phyloP scores from a whole-genome alignment of 2,329 filamentous ascomycete genomes.

The Claviceps fusiformis region DNA sequence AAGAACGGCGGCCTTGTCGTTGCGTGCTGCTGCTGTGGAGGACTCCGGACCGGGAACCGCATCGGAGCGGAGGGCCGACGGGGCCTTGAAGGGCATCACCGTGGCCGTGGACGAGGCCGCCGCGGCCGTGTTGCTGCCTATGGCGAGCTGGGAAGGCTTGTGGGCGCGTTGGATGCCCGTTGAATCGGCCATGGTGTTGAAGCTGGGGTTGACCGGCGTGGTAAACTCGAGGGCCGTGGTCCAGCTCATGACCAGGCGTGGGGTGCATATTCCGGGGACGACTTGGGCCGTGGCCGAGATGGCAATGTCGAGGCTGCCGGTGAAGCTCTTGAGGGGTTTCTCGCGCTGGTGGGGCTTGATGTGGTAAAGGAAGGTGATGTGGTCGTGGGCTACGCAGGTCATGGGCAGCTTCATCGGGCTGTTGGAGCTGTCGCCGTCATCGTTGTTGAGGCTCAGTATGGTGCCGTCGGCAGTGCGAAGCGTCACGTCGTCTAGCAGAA shows the following conservation, averaged over 20 bases:
- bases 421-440: slow-evolving; percentile 15
- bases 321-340: slow-evolving; percentile 29
- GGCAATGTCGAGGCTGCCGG: slow-evolving; percentile 42
- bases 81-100: slow-evolving; percentile 40
- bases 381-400: slow-evolving; percentile 56
- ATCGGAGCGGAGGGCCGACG: slow-evolving; percentile 44
- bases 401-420: slow-evolving; percentile 37
- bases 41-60: slow-evolving; percentile 26
- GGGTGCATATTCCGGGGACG: slow-evolving; percentile 42
- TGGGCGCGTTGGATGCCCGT: slow-evolving; percentile 47
- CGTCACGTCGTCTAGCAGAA: slow-evolving; percentile 45
- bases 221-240: slow-evolving; percentile 57
- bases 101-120: slow-evolving; percentile 11
- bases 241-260: slow-evolving; percentile 53
- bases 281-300: slow-evolving; percentile 47
- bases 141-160: slow-evolving; percentile 50
- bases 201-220: slow-evolving; percentile 48
- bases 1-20: slow-evolving; percentile 31
- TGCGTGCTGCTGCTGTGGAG: slow-evolving; percentile 21
- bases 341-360: slow-evolving; percentile 40
- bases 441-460: slow-evolving; percentile 42
- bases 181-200: slow-evolving; percentile 34
- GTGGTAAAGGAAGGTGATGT: slow-evolving; percentile 61
- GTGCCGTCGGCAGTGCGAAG: slow-evolving; percentile 44
- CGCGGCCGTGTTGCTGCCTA: slow-evolving; percentile 31